Evolutionary conservation across 2,329 filamentous ascomycete species (phyloP).

Genomic region (Aureobasidium mangrovei): DNA sequence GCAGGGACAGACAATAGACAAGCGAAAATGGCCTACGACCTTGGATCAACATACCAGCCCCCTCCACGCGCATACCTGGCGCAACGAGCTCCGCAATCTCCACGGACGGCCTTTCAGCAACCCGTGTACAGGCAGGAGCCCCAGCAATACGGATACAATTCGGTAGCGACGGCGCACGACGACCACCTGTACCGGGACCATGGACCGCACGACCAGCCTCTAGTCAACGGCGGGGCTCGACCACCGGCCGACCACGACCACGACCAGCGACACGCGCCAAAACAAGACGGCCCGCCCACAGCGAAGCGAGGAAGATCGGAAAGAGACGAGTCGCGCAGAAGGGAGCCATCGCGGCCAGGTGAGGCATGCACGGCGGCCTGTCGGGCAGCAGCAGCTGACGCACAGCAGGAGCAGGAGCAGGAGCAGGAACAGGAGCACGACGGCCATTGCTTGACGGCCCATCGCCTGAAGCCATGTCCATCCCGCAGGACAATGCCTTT

Average conservation of each 20-base stretch:
- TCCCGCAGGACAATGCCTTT: slow-evolving; percentile 40
- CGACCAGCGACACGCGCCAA: not conserved
- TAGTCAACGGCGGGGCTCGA: too few relatives aligned
- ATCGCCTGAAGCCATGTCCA: slow-evolving; percentile 22
- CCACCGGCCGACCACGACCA: not conserved
- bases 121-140: slow-evolving; percentile 16
- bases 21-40: slow-evolving; percentile 32
- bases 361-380: not conserved
- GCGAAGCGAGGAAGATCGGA: slow-evolving; percentile 15
- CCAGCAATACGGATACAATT: slow-evolving; percentile 11
- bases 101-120: slow-evolving; percentile 20
- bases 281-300: slow-evolving; percentile 22
- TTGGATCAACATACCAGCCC: slow-evolving; percentile 28
- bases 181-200: not conserved
- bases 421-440: not conserved
- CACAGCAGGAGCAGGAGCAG: slow-evolving; percentile 8
- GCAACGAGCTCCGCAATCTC: slow-evolving; percentile 20
- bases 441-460: slow-evolving; percentile 22
- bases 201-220: not conserved
- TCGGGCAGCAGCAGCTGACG: not conserved
- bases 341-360: not conserved
- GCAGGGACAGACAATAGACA: not conserved
- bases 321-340: not conserved
- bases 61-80: slow-evolving; percentile 29
- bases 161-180: not conserved